These are phyloP conservation scores for Cichorium intybus DNA, from an alignment of 140 eudicot genomes.

Conservation along the genomic window DNA sequence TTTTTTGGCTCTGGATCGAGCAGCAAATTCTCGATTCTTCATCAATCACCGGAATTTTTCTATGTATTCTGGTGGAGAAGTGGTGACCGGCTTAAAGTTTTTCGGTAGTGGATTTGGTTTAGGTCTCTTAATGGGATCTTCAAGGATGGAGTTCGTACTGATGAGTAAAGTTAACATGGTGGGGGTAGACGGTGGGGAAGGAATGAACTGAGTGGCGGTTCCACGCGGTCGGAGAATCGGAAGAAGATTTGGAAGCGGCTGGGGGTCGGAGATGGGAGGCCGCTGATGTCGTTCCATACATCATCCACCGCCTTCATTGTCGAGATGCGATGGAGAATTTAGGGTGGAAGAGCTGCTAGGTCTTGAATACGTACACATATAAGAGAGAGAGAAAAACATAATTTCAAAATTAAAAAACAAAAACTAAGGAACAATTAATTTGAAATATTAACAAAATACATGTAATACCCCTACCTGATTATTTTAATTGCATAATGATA, in stretches of 20 bases:
- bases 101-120: slow-evolving; percentile 9
- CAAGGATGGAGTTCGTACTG: not conserved
- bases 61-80: slow-evolving; percentile 14
- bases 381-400: too few species aligned
- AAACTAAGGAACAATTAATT: too few species aligned
- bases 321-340: not conserved
- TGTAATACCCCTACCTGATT: too few species aligned
- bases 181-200: slow-evolving; percentile 25
- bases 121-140: slow-evolving; percentile 14
- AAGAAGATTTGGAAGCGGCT: slow-evolving; percentile 25
- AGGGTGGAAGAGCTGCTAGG: too few species aligned
- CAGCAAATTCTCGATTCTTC: slow-evolving; percentile 67
- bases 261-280: slow-evolving; percentile 31
- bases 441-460: too few species aligned
- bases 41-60: slow-evolving; percentile 46
- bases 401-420: too few species aligned
- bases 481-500: too few species aligned
- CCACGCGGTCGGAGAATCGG: slow-evolving; percentile 12
- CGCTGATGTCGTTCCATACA: slow-evolving; percentile 39
- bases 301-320: slow-evolving; percentile 32
- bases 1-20: slow-evolving; percentile 59
- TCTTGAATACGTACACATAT: too few species aligned
- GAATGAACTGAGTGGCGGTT: slow-evolving; percentile 12
- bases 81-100: not conserved
- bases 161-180: slow-evolving; percentile 25